Evolutionary conservation across 1,284 basidiomycete genomes (phyloP), one percentile per base, ranked within the genome.

Genomic region (Malassezia sympodialis): DNA sequence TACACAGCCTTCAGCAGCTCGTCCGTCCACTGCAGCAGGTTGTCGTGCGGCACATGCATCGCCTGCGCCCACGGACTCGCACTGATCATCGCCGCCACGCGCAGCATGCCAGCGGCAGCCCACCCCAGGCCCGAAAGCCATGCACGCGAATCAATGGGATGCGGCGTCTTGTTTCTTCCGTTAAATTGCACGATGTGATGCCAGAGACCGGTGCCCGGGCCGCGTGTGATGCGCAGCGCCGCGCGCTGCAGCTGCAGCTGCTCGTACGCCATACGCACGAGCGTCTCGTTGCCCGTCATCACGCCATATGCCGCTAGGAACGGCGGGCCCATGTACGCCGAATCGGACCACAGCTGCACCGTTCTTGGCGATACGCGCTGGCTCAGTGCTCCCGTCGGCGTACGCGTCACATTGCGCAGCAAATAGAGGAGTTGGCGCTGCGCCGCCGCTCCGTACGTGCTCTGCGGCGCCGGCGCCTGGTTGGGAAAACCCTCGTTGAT

Each of bases 301-400:
- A 83, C 82, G 27, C 87, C 91, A 72, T 89, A 91, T 76, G 86
- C 90, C 0, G 90, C 88, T 8, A 96, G 76, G 76, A 91, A 94
- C 0, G 90, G 90, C 0, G 90, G 90, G 0, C 86, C 85, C 88
- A 91, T 89, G 76, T 86, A 89, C 7, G 87, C 79, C 14, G 66
- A 63, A 17, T 74, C 72, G 43, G 64, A 68, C 77, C 70, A 73
- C n/a, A 68, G 51, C 19, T 59, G 51, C 6, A 63, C 54, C 12
- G 28, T 19, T 4, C 15, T 11, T 1, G 19, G 30, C n/a, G 51
- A 44, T 12, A 53, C 52, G 5, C 70, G 62, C 42, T 76, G 76
- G 35, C 69, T 73, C 56, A 78, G 76, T 1, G 76, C 77, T 1
- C 77, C 77, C 6, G 65, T 63, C 0, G 55, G 23, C 5, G 63